Conservation (phyloP, 345 rosid species). For the Excoecaria agallocha region DNA sequence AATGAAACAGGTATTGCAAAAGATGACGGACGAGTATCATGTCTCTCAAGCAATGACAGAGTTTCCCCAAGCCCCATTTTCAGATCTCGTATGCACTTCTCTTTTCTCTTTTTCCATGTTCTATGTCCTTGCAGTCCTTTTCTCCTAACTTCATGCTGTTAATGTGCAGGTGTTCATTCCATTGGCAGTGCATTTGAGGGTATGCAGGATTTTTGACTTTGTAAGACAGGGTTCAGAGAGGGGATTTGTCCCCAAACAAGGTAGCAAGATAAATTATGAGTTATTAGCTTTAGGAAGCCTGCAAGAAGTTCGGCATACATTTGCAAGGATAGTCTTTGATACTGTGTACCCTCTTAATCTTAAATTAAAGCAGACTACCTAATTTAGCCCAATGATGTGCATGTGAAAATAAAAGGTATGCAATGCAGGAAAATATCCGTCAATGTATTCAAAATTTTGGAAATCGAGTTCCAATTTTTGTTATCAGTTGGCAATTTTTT, state of each 20-base stretch:
- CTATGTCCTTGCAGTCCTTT: background rate
- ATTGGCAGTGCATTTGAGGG: slow-evolving; percentile 42
- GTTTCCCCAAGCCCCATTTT: slow-evolving; percentile 63
- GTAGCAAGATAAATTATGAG: slow-evolving; percentile 55
- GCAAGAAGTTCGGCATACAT: slow-evolving; percentile 54
- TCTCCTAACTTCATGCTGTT: slow-evolving; percentile 1
- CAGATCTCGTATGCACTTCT: slow-evolving; percentile 62
- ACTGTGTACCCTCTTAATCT: slow-evolving; percentile 58
- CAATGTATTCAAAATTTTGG: too few species aligned
- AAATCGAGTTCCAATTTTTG: too few species aligned
- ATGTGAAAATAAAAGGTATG: too few species aligned
- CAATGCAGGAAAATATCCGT: too few species aligned
- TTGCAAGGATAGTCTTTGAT: slow-evolving; percentile 86
- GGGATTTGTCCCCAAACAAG: slow-evolving; percentile 48
- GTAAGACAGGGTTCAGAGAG: slow-evolving; percentile 38
- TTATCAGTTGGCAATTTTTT: too few species aligned
- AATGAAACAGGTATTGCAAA: slow-evolving; percentile 39
- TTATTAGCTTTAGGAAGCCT: slow-evolving; percentile 50
- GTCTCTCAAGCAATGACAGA: slow-evolving; percentile 56
- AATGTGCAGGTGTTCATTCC: slow-evolving; percentile 67
- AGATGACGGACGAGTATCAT: slow-evolving; percentile 58
- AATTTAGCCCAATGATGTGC: background rate
- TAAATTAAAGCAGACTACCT: slow-evolving; percentile 4
- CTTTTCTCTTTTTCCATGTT: too few species aligned
- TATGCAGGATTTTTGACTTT: slow-evolving; percentile 53